Evolutionary conservation across 495 filamentous ascomycete species (phyloP).

Genomic region (Cryomyces minteri): DNA sequence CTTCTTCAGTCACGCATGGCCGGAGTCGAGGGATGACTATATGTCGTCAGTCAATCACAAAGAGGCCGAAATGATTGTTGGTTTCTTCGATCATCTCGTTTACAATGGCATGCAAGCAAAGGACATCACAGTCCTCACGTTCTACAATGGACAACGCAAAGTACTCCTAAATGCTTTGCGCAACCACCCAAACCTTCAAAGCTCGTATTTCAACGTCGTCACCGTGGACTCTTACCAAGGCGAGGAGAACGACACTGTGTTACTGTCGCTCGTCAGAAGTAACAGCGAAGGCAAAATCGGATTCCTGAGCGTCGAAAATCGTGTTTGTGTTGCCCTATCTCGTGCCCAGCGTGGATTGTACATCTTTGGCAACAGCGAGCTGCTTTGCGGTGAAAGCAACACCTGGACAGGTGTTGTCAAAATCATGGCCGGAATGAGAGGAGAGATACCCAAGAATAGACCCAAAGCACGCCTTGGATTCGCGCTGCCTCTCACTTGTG

Average conservation of each 20-base stretch:
- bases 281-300: conserved; percentile 37
- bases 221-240: conserved; percentile 93
- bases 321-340: conserved; percentile 76
- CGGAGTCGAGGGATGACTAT: conserved; percentile 44
- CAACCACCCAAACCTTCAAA: conserved; percentile 28
- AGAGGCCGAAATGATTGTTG: conserved; percentile 63
- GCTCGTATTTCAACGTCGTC: conserved; percentile 40
- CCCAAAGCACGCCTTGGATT: conserved; percentile 16
- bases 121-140: conserved; percentile 68
- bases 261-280: conserved; percentile 73
- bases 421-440: conserved; percentile 13
- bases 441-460: background rate
- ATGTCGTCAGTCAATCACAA: conserved; percentile 51
- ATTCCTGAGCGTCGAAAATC: conserved; percentile 57
- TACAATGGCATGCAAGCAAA: conserved; percentile 37
- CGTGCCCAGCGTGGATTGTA: conserved; percentile 75
- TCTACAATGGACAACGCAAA: conserved; percentile 78
- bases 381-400: conserved; percentile 25
- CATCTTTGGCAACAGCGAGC: conserved; percentile 61
- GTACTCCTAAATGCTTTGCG: conserved; percentile 34
- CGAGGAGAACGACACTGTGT: conserved; percentile 75
- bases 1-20: conserved; percentile 55
- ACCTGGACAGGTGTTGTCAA: conserved; percentile 20
- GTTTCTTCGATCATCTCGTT: conserved; percentile 53
- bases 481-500: conserved; percentile 19